Evolutionary conservation across 768 basidiomycete species (phyloP).

Genomic region (Agrocybe praecox): DNA sequence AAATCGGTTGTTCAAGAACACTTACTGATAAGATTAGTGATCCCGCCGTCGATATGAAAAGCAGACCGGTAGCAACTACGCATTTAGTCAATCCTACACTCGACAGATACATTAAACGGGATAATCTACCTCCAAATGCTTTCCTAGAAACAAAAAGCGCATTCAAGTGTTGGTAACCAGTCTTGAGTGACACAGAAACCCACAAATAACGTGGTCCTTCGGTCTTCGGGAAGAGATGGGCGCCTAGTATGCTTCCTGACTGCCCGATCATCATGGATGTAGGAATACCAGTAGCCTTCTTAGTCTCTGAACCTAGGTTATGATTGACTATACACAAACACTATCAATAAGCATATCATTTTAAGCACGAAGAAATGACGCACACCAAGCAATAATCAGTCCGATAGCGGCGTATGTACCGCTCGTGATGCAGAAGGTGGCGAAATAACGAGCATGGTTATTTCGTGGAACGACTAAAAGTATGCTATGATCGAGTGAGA

Average conservation of each 20-base stretch:
- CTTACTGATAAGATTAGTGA: conserved; percentile 53
- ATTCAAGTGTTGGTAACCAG: not conserved
- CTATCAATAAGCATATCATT: no score
- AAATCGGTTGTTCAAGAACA: conserved; percentile 28
- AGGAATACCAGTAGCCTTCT: conserved; percentile 75
- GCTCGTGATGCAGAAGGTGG: conserved; percentile 74
- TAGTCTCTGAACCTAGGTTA: conserved; percentile 78
- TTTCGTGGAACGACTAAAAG: conserved; percentile 57
- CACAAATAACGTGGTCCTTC: conserved; percentile 71
- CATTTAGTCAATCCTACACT: not conserved
- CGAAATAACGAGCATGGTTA: conserved; percentile 69
- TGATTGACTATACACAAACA: conserved; percentile 51
- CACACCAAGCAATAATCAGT: conserved; percentile 78
- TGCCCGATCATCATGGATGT: conserved; percentile 83
- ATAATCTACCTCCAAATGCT: conserved; percentile 55
- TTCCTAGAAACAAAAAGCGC: conserved; percentile 36
- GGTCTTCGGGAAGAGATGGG: conserved; percentile 66
- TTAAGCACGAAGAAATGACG: conserved; percentile 21
- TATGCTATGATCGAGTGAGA: conserved; percentile 36
- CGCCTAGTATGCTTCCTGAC: conserved; percentile 71
- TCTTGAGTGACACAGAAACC: conserved; percentile 18
- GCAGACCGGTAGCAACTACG: conserved; percentile 33
- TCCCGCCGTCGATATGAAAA: conserved; percentile 56
- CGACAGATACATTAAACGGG: not conserved
- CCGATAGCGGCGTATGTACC: conserved; percentile 82